A percentile compares a stretch with the other conserved stretches of the same genome.
Evolutionary conservation across 257 asterid genomes (phyloP).

Genomic region (Handroanthus guayacan): DNA sequence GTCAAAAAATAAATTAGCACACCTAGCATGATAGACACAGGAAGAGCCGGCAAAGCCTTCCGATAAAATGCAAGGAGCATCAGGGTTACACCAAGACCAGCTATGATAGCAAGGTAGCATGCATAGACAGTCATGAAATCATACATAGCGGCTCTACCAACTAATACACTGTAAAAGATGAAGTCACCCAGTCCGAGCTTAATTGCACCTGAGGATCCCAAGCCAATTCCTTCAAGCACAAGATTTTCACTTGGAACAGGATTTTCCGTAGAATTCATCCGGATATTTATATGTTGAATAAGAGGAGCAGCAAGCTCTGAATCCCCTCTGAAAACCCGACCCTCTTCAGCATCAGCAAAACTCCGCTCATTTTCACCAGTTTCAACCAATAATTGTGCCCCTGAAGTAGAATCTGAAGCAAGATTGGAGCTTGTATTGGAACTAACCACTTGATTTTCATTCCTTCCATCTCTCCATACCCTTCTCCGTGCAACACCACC

Average conservation of each 20-base stretch:
- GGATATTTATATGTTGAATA: constrained; percentile 61
- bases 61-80: constrained; percentile 84
- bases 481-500: constrained; percentile 59
- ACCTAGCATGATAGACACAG: constrained; percentile 83
- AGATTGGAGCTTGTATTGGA: constrained; percentile 10
- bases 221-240: constrained; percentile 83
- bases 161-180: constrained; percentile 92
- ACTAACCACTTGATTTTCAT: constrained; percentile 30
- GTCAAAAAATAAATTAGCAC: constrained; percentile 86
- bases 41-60: constrained; percentile 98
- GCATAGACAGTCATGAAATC: constrained; percentile 97
- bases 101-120: constrained; percentile 91
- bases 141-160: constrained; percentile 96
- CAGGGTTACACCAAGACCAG: constrained; percentile 91
- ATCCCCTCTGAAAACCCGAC: constrained; percentile 42
- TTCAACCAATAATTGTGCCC: constrained; percentile 24
- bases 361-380: constrained; percentile 41
- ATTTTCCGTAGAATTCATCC: constrained; percentile 54
- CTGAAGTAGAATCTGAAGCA: constrained; percentile 8
- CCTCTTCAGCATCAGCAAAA: constrained; percentile 55
- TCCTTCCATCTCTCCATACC: constrained; percentile 77
- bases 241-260: constrained; percentile 49
- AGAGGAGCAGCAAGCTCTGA: constrained; percentile 84
- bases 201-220: constrained; percentile 93
- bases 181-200: constrained; percentile 97